phyloP scores from a whole-genome alignment of 805 yeast genomes.

The Wickerhamomyces xylosicus region DNA sequence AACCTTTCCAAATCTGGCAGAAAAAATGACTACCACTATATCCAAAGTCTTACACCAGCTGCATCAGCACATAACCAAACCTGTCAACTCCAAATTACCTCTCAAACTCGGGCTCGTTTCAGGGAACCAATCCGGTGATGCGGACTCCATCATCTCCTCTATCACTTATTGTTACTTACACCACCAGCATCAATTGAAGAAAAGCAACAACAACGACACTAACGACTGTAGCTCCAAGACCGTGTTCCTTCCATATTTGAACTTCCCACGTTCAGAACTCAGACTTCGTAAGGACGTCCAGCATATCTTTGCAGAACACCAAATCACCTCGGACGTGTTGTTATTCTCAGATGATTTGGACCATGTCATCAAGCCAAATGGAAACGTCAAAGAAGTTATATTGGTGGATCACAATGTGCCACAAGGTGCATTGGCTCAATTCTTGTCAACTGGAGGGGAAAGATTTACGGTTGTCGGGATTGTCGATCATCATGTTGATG shows the following conservation, averaged over 20 bases:
- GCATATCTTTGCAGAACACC: conserved; percentile 35
- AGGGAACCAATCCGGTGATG: conserved; percentile 82
- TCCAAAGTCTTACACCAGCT: too few relatives aligned
- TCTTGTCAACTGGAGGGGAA: conserved; percentile 4
- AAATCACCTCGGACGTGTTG: conserved; percentile 38
- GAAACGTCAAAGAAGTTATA: conserved; percentile 29
- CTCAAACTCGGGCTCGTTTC: conserved; percentile 33
- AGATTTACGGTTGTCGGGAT: conserved; percentile 36
- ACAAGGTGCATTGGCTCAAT: conserved; percentile 32
- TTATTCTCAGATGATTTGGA: conserved; percentile 60
- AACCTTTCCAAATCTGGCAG: too few relatives aligned
- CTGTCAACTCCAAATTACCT: conserved; percentile 1
- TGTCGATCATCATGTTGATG: conserved; percentile 86
- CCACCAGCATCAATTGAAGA: conserved; percentile 21
- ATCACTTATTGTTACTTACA: conserved; percentile 58
- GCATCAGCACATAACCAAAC: neutral
- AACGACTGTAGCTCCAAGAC: neutral
- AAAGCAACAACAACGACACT: conserved; percentile 24
- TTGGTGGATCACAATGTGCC: conserved; percentile 79
- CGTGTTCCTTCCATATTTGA: conserved; percentile 47
- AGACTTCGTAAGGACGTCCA: conserved; percentile 61
- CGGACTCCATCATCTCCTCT: conserved; percentile 81
- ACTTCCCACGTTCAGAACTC: conserved; percentile 60
- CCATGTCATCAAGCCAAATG: conserved; percentile 6
- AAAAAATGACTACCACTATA: too few relatives aligned